Conservation (phyloP, 75 land plant species). For the Chamaecyparis obtusa region DNA sequence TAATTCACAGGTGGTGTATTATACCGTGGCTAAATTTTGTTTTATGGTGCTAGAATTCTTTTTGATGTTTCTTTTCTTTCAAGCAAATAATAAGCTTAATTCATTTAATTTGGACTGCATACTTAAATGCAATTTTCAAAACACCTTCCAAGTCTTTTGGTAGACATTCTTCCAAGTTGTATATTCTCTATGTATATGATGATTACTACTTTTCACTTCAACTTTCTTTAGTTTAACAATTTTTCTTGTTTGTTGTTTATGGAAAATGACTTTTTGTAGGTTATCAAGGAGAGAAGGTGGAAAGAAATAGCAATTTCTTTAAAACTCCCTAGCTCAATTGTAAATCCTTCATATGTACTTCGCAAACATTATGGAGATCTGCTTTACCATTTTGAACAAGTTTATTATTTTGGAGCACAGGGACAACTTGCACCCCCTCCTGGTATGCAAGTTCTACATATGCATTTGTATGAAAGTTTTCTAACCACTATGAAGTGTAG, state of each 20-base stretch:
- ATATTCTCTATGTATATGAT: background rate
- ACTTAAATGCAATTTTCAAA: background rate
- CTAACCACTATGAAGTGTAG: background rate
- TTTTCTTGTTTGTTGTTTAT: background rate
- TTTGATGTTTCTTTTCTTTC: background rate
- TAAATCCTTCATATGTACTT: conserved; percentile 36
- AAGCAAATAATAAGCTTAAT: background rate
- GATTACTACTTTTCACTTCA: background rate
- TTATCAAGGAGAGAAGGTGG: conserved; percentile 37
- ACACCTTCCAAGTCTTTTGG: background rate
- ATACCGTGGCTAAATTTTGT: background rate
- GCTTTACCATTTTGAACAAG: conserved; percentile 37
- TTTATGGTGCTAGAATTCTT: background rate
- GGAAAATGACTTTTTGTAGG: conserved; percentile 21
- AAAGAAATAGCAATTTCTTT: conserved; percentile 30
- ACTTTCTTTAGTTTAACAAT: background rate
- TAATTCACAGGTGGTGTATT: background rate
- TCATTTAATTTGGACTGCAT: background rate
- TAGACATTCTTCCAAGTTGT: background rate
- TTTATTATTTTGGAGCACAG: conserved; percentile 24
- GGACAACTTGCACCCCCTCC: conserved; percentile 19
- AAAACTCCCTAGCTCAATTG: conserved; percentile 24
- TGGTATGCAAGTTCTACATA: conserved; percentile 12
- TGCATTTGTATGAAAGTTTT: background rate
- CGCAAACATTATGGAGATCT: conserved; percentile 27